A percentile compares a stretch with the other conserved stretches of the same genome.
Conservation (phyloP, 2,329 filamentous ascomycete species). For the Fusarium coicis region DNA sequence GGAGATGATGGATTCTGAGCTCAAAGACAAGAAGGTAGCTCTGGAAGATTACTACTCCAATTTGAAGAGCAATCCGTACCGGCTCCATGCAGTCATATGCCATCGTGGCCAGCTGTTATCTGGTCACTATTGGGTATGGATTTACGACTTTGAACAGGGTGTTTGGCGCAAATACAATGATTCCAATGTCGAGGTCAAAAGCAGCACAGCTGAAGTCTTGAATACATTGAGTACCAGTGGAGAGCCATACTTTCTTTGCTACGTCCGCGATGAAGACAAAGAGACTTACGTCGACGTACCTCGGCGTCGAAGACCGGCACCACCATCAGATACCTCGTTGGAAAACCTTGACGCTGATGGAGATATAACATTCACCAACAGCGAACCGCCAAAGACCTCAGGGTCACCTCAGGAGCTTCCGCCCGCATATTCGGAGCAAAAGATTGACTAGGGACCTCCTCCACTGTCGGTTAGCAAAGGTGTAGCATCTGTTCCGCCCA, state of each 20-base stretch:
- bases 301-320: constrained; percentile 47
- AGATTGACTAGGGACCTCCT: constrained; percentile 33
- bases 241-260: constrained; percentile 86
- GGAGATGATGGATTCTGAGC: constrained; percentile 60
- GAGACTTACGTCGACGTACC: constrained; percentile 62
- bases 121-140: constrained; percentile 98
- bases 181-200: constrained; percentile 76
- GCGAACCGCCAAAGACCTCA: background rate
- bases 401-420: constrained; percentile 14
- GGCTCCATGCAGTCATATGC: constrained; percentile 91
- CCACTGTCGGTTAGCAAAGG: background rate
- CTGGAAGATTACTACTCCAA: constrained; percentile 54
- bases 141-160: constrained; percentile 84
- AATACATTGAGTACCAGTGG: constrained; percentile 73
- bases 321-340: constrained; percentile 12
- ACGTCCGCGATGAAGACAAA: constrained; percentile 76
- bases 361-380: constrained; percentile 33
- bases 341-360: constrained; percentile 40
- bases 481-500: background rate
- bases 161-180: constrained; percentile 98
- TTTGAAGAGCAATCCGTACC: constrained; percentile 76
- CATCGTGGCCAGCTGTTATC: constrained; percentile 79
- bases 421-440: constrained; percentile 27
- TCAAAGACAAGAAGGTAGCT: constrained; percentile 43
- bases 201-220: constrained; percentile 75